These are phyloP conservation scores for Curvularia spicifera DNA, from an alignment of 2,329 filamentous ascomycete genomes.

Conservation along the genomic window DNA sequence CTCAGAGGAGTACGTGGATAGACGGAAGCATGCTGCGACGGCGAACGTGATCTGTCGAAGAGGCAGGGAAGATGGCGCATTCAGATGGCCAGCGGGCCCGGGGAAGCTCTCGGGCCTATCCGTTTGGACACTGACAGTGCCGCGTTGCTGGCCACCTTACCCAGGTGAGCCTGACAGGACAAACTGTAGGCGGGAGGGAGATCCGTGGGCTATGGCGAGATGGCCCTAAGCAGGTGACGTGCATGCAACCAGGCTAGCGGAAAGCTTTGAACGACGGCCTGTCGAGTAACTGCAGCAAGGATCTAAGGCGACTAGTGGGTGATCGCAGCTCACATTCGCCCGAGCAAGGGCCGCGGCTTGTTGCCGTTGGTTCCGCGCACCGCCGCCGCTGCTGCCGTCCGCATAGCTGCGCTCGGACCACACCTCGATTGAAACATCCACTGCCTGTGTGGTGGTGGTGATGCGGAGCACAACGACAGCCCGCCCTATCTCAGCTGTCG, in stretches of 20 bases:
- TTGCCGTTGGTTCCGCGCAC: conserved; percentile 23
- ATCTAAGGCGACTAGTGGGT: conserved; percentile 2
- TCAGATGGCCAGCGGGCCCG: conserved; percentile 13
- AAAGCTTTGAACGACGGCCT: conserved; percentile 13
- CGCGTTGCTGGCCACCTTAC: conserved; percentile 10
- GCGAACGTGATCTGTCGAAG: not conserved
- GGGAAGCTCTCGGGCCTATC: conserved; percentile 17
- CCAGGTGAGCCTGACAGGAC: conserved; percentile 20
- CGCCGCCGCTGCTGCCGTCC: conserved; percentile 15
- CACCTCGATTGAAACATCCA: conserved; percentile 9
- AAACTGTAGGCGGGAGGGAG: conserved; percentile 8
- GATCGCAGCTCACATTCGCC: conserved; percentile 10
- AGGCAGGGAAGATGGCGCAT: conserved; percentile 22
- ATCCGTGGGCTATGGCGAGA: conserved; percentile 5
- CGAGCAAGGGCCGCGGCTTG: conserved; percentile 23
- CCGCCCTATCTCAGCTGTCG: not conserved
- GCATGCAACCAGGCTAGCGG: conserved; percentile 9
- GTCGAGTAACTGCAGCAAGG: not conserved
- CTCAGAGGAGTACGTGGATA: conserved; percentile 4
- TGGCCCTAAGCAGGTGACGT: conserved; percentile 4
- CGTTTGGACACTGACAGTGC: conserved; percentile 17
- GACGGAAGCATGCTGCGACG: conserved; percentile 1
- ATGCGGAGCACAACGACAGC: not conserved
- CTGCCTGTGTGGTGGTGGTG: not conserved
- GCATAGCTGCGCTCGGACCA: conserved; percentile 5